Evolutionary conservation across 257 asterid species (phyloP).

Genomic region (Henckelia pumila): DNA sequence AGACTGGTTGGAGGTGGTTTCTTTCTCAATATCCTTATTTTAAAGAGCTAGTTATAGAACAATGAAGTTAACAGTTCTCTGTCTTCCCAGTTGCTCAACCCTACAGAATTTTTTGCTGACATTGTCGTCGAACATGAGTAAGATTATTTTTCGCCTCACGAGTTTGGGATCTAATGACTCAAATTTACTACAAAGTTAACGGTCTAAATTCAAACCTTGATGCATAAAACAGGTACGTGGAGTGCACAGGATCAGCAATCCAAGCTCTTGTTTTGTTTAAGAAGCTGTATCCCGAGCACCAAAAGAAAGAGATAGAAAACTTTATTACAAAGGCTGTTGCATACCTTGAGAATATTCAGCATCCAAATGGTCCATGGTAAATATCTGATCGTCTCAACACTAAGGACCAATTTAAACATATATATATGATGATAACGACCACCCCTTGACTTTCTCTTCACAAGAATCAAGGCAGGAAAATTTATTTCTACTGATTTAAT

Average conservation of each 20-base stretch:
- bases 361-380: constrained; percentile 58
- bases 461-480: background rate
- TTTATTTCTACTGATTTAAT: no score
- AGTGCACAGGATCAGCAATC: constrained; percentile 58
- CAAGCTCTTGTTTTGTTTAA: constrained; percentile 42
- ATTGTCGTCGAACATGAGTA: constrained; percentile 51
- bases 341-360: constrained; percentile 41
- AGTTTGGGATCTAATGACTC: background rate
- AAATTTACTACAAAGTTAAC: no score
- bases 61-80: background rate
- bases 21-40: background rate
- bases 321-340: constrained; percentile 35
- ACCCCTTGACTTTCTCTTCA: background rate
- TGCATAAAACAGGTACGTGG: constrained; percentile 40
- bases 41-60: background rate
- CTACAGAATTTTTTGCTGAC: constrained; percentile 51
- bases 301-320: constrained; percentile 41
- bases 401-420: background rate
- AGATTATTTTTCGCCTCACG: constrained; percentile 5
- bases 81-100: constrained; percentile 43
- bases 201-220: background rate
- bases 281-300: constrained; percentile 37
- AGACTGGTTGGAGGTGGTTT: constrained; percentile 51
- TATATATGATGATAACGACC: background rate
- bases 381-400: background rate